Evolutionary conservation across 768 basidiomycete species (phyloP).

Genomic region (Boletus edulis): DNA sequence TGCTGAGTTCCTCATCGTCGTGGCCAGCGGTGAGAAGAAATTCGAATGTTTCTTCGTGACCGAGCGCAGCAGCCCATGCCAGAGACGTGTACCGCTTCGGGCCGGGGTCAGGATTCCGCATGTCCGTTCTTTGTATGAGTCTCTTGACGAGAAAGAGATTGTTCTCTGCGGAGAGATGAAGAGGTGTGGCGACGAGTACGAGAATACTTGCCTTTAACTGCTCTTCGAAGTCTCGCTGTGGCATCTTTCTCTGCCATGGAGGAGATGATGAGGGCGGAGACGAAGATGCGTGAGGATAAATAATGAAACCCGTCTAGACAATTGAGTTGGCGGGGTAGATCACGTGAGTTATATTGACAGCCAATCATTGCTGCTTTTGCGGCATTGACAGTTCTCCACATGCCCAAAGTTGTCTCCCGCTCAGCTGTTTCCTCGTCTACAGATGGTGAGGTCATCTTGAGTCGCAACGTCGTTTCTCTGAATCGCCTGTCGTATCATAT

Average conservation of each 20-base stretch:
- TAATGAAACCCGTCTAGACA: slow-evolving; percentile 21
- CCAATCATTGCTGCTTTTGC: neutral
- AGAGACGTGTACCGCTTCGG: slow-evolving; percentile 79
- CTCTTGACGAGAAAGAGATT: slow-evolving; percentile 91
- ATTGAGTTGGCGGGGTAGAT: slow-evolving; percentile 22
- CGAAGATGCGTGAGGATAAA: slow-evolving; percentile 19
- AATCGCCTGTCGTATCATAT: slow-evolving; percentile 3
- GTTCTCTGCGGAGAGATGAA: slow-evolving; percentile 62
- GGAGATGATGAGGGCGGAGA: slow-evolving; percentile 22
- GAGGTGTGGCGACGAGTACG: neutral
- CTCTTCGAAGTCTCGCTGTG: slow-evolving; percentile 68
- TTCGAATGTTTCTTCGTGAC: slow-evolving; percentile 91
- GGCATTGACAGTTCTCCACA: slow-evolving; percentile 29
- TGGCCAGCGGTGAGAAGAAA: slow-evolving; percentile 83
- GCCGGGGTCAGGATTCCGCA: slow-evolving; percentile 85
- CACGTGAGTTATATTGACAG: slow-evolving; percentile 24
- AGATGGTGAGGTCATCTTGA: slow-evolving; percentile 53
- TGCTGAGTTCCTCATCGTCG: slow-evolving; percentile 90
- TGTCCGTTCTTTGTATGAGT: slow-evolving; percentile 80
- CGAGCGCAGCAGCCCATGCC: slow-evolving; percentile 88
- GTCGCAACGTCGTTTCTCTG: neutral
- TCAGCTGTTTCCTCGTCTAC: slow-evolving; percentile 88
- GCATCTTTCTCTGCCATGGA: slow-evolving; percentile 83
- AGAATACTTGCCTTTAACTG: slow-evolving; percentile 63
- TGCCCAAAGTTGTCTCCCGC: slow-evolving; percentile 92